Conservation (phyloP, 805 yeast species). For the Barnettozyma pratensis region DNA sequence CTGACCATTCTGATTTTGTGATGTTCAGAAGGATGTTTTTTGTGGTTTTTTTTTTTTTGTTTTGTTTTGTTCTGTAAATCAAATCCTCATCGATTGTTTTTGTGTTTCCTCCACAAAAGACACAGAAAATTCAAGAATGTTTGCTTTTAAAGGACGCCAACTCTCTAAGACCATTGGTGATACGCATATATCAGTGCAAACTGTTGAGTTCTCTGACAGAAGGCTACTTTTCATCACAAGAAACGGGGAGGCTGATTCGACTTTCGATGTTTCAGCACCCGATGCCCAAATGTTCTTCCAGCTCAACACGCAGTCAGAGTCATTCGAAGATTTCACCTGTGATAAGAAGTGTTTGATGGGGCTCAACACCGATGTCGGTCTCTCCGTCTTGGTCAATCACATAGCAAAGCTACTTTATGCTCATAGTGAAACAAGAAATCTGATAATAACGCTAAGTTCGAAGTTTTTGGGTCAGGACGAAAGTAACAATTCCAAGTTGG, state of each 20-base stretch:
- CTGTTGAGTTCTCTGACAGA: slow-evolving; percentile 33
- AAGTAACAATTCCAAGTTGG: neutral
- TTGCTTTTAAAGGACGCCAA: neutral
- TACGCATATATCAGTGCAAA: slow-evolving; percentile 7
- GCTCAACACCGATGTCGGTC: slow-evolving; percentile 11
- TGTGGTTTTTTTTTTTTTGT: neutral
- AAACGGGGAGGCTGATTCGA: slow-evolving; percentile 35
- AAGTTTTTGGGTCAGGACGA: slow-evolving; percentile 14
- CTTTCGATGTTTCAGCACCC: slow-evolving; percentile 22
- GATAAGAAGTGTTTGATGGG: slow-evolving; percentile 24
- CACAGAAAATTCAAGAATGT: neutral
- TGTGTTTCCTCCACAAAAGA: neutral
- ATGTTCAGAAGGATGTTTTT: neutral
- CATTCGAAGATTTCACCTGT: slow-evolving; percentile 41
- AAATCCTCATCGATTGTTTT: neutral
- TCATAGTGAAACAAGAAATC: slow-evolving; percentile 13
- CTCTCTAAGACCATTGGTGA: neutral
- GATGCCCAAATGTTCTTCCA: slow-evolving; percentile 10
- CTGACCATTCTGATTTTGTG: neutral
- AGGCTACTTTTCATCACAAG: slow-evolving; percentile 34
- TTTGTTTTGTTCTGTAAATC: neutral
- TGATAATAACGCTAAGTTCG: slow-evolving; percentile 23
- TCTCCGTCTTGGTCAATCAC: slow-evolving; percentile 20
- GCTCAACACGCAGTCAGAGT: neutral
- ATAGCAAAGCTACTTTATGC: slow-evolving; percentile 19